Base-by-base conservation (phyloP, 2,329 filamentous ascomycete species). In the Ophiostoma perfectum region DNA sequence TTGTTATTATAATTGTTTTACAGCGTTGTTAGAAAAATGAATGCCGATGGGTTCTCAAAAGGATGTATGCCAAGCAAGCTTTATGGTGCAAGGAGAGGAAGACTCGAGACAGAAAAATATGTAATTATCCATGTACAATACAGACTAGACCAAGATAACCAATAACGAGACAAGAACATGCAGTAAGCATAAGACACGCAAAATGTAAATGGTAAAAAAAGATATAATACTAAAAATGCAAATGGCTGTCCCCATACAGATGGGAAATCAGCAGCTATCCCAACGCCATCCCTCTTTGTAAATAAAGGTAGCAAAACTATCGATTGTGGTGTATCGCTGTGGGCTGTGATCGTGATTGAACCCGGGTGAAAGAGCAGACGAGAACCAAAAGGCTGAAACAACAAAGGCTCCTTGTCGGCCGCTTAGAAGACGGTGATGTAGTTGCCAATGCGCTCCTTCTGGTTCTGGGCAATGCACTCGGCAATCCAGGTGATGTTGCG, bases 401-500 rank as follows among this genome's bases (percentile, higher is more conserved):
- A 27, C n/a, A 44, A 38, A 11, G 36, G 9, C 7, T 5, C 14
- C 47, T n/a, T 4, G 44, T 14, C 11, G 5, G 12, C 18, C 3
- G 6, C 12, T 72, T 74, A 97, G 81, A 99, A 97, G 71, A 98
- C 95, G 80, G 93, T 97, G 78, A 99, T 99, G 80, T 96, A 99
- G 81, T 98, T 99, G 74, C 92, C 91, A 78, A 99, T 98, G 77
- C 95, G 88, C 80, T 99, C 95, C 83, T 99, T 99, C 81, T 99
- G 95, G 83, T 97, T 97, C 81, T 99, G 95, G 68, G 95, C 95
- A 85, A 99, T 99, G 81, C 95, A 99, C 80, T 99, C 95, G 36
- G 95, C 90, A 79, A 99, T 99, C 95, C 95, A 99, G 66, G 95
- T 98, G 76, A 99, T 97, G 80, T 99, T 99, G 73, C 95, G 91